Base-by-base conservation (phyloP, 352 stramenopile genomes). In the Pythium sukuiense region DNA sequence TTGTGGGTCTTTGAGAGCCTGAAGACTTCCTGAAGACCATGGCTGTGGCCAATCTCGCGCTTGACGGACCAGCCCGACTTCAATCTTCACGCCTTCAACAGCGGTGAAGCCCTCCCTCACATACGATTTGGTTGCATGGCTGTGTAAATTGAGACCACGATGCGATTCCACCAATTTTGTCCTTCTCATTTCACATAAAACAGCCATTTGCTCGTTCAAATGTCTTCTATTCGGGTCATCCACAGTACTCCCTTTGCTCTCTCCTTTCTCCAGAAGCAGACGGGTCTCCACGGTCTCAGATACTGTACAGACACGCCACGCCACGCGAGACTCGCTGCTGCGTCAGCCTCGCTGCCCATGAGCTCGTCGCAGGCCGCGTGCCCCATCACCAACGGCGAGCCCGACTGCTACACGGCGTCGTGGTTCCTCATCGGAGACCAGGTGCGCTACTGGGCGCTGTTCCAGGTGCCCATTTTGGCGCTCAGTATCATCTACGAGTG, bases 361-460 rank as follows among this genome's bases (percentile, higher is more conserved):
- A 46, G 14, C 39, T 50, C 43, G 43, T 50, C 29, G n/a, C 16
- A 35, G 26, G 50, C 57, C 11, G 81, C 79, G 7, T 95, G 87
- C 61, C 76, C 67, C 43, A 78, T 95, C 69, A 81, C 83, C 11
- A 62, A 89, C 72, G 61, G 71, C 59, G 77, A 71, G 26, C 67
- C 76, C 0, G 70, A 62, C 13, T 95, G 87, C 71, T 95, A 86
- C 70, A 92, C 85, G 59, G 87, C 87, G 3, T 90, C 84, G 32
- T 95, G 87, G 87, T 84, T 81, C 65, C 80, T 95, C 60, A 76
- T 93, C 18, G 89, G 85, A 76, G 79, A 87, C 71, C 87, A 95
- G 66, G 64, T 93, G 20, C 85, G 82, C 57, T 88, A 85, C 57
- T 95, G 82, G 81, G 67, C 89, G 65, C 81, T 93, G 27, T 76